These are phyloP conservation scores for Scedosporium apiospermum DNA, from an alignment of 2,329 filamentous ascomycete genomes.

Conservation along the genomic window DNA sequence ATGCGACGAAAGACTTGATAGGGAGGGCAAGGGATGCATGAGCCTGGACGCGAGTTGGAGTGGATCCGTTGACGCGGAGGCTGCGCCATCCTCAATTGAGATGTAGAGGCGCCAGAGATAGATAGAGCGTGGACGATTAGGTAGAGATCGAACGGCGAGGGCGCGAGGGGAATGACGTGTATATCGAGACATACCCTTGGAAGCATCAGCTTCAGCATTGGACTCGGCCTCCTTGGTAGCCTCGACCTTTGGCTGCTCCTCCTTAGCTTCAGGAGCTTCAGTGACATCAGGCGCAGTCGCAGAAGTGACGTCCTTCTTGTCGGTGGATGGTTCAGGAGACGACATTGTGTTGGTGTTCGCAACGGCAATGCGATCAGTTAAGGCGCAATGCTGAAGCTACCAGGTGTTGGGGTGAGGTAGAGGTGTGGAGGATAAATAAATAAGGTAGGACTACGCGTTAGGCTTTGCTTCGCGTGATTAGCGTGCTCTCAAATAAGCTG, in stretches of 20 bases:
- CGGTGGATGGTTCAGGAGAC: conserved; percentile 9
- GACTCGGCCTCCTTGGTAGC: neutral
- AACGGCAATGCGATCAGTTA: conserved; percentile 2
- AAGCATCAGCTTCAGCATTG: neutral
- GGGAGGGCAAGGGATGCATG: neutral
- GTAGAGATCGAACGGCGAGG: neutral
- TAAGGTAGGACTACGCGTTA: conserved; percentile 1
- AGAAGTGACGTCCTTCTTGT: conserved; percentile 9
- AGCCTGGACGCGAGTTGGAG: neutral
- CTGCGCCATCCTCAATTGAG: too few relatives aligned
- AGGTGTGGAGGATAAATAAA: neutral
- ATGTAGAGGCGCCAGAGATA: too few relatives aligned
- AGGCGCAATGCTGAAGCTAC: neutral
- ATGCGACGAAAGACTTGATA: too few relatives aligned
- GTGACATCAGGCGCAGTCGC: conserved; percentile 9
- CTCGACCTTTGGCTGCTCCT: conserved; percentile 15
- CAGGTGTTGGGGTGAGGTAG: neutral
- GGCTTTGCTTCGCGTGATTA: neutral
- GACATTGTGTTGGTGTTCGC: conserved; percentile 7
- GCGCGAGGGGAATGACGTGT: neutral
- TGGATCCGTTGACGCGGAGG: neutral
- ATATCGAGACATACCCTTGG: neutral
- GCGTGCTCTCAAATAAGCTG: neutral
- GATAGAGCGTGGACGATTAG: neutral
- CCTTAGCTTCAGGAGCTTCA: conserved; percentile 16